phyloP scores from a whole-genome alignment of 1,284 basidiomycete genomes.

The Cystobasidium slooffiae region DNA sequence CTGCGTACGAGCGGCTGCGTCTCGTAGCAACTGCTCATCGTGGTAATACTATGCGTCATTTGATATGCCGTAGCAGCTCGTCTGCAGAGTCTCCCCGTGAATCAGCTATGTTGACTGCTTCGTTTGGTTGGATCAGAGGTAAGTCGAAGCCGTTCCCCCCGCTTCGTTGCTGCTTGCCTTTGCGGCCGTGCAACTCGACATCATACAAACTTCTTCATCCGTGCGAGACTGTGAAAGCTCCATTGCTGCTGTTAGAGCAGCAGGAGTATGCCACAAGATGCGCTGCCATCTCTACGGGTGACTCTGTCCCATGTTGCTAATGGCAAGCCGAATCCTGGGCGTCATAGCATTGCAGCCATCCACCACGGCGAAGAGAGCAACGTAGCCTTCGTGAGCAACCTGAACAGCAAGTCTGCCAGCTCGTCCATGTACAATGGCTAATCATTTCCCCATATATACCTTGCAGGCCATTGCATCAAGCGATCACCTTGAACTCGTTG shows the following conservation, averaged over 20 bases:
- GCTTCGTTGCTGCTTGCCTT: too few relatives aligned
- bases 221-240: too few relatives aligned
- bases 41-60: too few relatives aligned
- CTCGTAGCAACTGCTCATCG: too few relatives aligned
- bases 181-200: too few relatives aligned
- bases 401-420: not conserved
- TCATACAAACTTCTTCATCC: too few relatives aligned
- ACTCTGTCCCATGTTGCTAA: constrained; percentile 22
- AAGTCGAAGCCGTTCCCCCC: too few relatives aligned
- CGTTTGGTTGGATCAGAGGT: too few relatives aligned
- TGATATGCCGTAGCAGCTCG: too few relatives aligned
- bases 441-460: not conserved
- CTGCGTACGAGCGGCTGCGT: too few relatives aligned
- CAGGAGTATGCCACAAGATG: constrained; percentile 25
- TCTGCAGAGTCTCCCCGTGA: too few relatives aligned
- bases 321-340: constrained; percentile 30
- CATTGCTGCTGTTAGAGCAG: not conserved
- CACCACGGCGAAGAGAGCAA: constrained; percentile 2
- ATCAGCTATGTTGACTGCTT: too few relatives aligned
- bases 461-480: constrained; percentile 43
- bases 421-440: not conserved
- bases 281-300: constrained; percentile 31
- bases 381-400: constrained; percentile 25
- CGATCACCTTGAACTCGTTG: constrained; percentile 44
- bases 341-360: constrained; percentile 19